phyloP scores from a whole-genome alignment of 2,329 filamentous ascomycete species.

The Parastagonospora avenae region DNA sequence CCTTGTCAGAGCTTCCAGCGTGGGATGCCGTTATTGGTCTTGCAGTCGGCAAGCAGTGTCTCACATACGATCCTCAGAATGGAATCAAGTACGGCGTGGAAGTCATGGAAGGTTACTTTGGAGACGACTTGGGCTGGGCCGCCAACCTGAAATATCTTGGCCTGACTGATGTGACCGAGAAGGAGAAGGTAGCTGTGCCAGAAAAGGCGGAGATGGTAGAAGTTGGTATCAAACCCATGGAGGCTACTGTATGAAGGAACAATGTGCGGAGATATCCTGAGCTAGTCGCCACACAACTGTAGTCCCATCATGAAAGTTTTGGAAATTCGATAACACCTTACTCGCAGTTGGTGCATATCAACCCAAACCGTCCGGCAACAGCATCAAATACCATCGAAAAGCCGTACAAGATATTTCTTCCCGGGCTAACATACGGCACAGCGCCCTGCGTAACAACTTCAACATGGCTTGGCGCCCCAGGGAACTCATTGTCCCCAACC shows the following conservation, averaged over 20 bases:
- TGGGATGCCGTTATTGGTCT: constrained; percentile 67
- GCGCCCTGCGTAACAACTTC: background rate
- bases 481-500: constrained; percentile 8
- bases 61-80: constrained; percentile 64
- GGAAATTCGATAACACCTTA: background rate
- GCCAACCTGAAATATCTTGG: constrained; percentile 40
- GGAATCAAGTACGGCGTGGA: constrained; percentile 67
- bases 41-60: constrained; percentile 71
- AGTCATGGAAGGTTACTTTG: constrained; percentile 67
- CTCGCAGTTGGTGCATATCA: constrained; percentile 20
- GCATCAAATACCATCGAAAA: constrained; percentile 16
- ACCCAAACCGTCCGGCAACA: constrained; percentile 8
- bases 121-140: constrained; percentile 66
- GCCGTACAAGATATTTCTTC: constrained; percentile 11
- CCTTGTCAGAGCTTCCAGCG: constrained; percentile 30
- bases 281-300: background rate
- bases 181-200: constrained; percentile 21
- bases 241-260: constrained; percentile 22
- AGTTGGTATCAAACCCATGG: constrained; percentile 37
- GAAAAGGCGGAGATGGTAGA: constrained; percentile 31
- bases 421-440: constrained; percentile 9
- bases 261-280: background rate
- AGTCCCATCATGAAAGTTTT: background rate
- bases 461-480: constrained; percentile 9
- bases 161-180: constrained; percentile 41